Percentiles rank a stretch among this genome's conserved stretches.
These are phyloP conservation scores for Kalmusia sp. DNA, from an alignment of 2,329 filamentous ascomycete species.

Conservation along the genomic window DNA sequence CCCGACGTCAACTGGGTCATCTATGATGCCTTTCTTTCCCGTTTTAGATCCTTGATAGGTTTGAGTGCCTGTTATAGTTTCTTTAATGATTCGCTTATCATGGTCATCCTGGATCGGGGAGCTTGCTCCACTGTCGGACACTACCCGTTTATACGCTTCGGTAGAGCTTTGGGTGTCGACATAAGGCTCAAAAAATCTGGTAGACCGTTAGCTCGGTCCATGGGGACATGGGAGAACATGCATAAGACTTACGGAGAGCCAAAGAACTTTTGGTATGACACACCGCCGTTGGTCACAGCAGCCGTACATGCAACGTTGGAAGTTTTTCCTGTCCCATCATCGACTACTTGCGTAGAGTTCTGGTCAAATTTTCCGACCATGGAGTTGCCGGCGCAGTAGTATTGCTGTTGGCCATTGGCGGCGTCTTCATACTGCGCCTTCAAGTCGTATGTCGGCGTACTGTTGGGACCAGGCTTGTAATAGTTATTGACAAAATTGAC, in stretches of 20 bases:
- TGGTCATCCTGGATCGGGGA: slow-evolving; percentile 42
- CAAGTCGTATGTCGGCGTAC: slow-evolving; percentile 33
- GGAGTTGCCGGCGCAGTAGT: slow-evolving; percentile 44
- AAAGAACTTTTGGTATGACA: slow-evolving; percentile 41
- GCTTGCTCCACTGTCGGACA: slow-evolving; percentile 41
- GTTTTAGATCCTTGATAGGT: slow-evolving; percentile 40
- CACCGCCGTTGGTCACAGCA: slow-evolving; percentile 33
- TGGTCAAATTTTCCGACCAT: slow-evolving; percentile 40
- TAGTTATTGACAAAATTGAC: slow-evolving; percentile 45
- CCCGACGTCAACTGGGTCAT: slow-evolving; percentile 41
- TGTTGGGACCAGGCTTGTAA: slow-evolving; percentile 44
- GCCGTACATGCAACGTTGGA: slow-evolving; percentile 39
- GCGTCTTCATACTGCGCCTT: slow-evolving; percentile 40
- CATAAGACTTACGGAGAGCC: slow-evolving; percentile 8
- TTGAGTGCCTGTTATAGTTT: slow-evolving; percentile 37
- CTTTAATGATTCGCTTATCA: slow-evolving; percentile 42
- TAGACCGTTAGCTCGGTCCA: neutral
- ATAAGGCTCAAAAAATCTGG: slow-evolving; percentile 36
- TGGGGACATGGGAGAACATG: neutral
- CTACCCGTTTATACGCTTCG: slow-evolving; percentile 46
- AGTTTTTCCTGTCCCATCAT: slow-evolving; percentile 28
- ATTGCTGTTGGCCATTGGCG: slow-evolving; percentile 42
- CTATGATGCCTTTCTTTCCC: slow-evolving; percentile 42
- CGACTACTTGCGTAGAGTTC: slow-evolving; percentile 31
- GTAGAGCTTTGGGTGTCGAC: slow-evolving; percentile 38